phyloP scores from a whole-genome alignment of 2,329 filamentous ascomycete species.

The Fusarium cicatricum region DNA sequence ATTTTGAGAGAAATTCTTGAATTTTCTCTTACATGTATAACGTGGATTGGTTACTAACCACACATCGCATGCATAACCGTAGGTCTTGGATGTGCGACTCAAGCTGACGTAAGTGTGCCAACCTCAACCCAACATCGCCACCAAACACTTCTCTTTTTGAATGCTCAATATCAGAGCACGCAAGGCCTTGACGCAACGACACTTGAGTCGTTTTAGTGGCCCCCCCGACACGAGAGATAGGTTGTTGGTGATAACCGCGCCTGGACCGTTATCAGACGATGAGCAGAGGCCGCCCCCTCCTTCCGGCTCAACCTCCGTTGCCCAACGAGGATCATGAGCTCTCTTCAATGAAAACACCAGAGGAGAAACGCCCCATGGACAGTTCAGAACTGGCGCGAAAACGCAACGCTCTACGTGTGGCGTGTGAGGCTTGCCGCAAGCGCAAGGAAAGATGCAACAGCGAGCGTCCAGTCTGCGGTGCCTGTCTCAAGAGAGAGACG shows the following conservation, averaged over 20 bases:
- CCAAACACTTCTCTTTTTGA: too few relatives aligned
- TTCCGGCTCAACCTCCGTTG: background rate
- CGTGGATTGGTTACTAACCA: too few relatives aligned
- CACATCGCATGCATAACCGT: too few relatives aligned
- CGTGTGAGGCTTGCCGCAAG: conserved; percentile 1
- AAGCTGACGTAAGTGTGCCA: too few relatives aligned
- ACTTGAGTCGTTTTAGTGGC: background rate
- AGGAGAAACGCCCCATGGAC: background rate
- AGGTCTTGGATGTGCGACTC: too few relatives aligned
- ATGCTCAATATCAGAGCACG: too few relatives aligned
- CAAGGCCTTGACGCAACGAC: too few relatives aligned
- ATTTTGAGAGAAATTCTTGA: too few relatives aligned
- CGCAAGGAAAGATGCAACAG: conserved; percentile 12
- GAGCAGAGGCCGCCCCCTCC: background rate
- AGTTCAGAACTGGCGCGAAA: background rate
- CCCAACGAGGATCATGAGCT: background rate
- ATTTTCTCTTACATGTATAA: too few relatives aligned
- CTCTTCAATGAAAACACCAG: background rate
- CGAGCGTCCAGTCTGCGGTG: background rate
- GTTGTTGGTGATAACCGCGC: background rate
- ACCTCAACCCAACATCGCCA: too few relatives aligned
- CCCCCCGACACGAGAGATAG: background rate
- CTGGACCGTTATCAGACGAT: background rate
- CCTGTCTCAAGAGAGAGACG: background rate
- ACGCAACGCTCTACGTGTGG: background rate